Conservation (phyloP, 345 rosid species). For the Ricinus communis region DNA sequence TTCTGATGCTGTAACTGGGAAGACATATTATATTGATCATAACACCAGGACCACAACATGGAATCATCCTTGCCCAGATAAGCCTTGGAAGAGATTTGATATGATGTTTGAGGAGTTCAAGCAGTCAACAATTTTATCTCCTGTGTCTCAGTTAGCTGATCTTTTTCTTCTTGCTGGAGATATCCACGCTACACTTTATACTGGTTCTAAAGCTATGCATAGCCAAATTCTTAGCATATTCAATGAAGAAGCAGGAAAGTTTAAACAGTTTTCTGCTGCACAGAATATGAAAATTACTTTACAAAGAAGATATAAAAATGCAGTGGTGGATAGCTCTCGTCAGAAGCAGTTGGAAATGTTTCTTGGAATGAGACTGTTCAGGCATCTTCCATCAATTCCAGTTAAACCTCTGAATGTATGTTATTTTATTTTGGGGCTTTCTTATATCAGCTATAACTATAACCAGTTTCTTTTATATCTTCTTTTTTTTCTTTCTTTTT, state of each 20-base stretch:
- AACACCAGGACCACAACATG: slow-evolving; percentile 91
- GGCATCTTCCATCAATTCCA: slow-evolving; percentile 91
- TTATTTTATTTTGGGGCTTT: not conserved
- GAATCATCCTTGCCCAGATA: slow-evolving; percentile 98
- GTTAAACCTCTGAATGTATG: slow-evolving; percentile 86
- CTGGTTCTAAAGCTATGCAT: slow-evolving; percentile 99
- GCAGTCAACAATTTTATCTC: slow-evolving; percentile 81
- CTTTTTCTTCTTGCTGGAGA: slow-evolving; percentile 95
- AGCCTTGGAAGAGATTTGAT: slow-evolving; percentile 96
- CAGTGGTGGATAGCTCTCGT: slow-evolving; percentile 87
- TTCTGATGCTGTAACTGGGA: slow-evolving; percentile 90
- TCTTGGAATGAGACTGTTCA: slow-evolving; percentile 89
- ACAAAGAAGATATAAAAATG: slow-evolving; percentile 92
- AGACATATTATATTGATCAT: slow-evolving; percentile 84
- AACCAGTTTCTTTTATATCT: no score
- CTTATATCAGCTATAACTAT: not conserved
- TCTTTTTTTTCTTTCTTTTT: not conserved
- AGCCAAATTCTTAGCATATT: slow-evolving; percentile 95
- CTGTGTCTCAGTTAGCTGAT: slow-evolving; percentile 87
- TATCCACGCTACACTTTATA: slow-evolving; percentile 97
- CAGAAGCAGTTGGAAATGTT: slow-evolving; percentile 98
- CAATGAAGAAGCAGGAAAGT: slow-evolving; percentile 87
- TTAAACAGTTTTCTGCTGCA: slow-evolving; percentile 86
- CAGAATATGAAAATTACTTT: slow-evolving; percentile 88
- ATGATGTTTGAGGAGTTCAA: slow-evolving; percentile 91